phyloP scores from a whole-genome alignment of 2,329 filamentous ascomycete species.

The Alternaria sp. region DNA sequence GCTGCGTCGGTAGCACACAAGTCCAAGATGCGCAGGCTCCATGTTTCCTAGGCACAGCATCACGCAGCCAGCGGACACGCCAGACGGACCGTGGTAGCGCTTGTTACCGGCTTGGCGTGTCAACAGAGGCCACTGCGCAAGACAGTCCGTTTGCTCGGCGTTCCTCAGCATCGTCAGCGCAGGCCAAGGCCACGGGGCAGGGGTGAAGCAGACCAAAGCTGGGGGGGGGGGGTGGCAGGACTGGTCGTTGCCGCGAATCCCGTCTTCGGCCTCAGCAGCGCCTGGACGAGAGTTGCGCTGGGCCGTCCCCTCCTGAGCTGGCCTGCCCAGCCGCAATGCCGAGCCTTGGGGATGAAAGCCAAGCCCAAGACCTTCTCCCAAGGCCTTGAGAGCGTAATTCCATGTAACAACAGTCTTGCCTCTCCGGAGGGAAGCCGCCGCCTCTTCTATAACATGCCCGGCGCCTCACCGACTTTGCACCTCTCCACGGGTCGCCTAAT shows the following conservation, averaged over 20 bases:
- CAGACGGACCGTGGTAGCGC: conserved; percentile 29
- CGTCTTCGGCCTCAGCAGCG: conserved; percentile 39
- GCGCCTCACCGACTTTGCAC: conserved; percentile 32
- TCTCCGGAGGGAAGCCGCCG: conserved; percentile 45
- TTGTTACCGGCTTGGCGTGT: conserved; percentile 17
- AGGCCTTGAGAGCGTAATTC: conserved; percentile 44
- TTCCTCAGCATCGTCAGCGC: conserved; percentile 20
- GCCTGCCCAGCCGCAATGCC: conserved; percentile 35
- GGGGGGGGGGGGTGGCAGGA: conserved; percentile 8
- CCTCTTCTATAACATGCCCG: conserved; percentile 49
- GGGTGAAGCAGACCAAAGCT: conserved; percentile 9
- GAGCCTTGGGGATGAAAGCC: conserved; percentile 42
- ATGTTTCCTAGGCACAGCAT: conserved; percentile 17
- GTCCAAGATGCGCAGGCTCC: conserved; percentile 12
- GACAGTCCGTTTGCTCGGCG: conserved; percentile 16
- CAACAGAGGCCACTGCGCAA: conserved; percentile 2
- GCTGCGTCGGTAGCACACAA: conserved; percentile 17
- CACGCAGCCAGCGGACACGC: conserved; percentile 26
- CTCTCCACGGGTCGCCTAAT: conserved; percentile 35
- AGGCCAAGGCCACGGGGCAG: conserved; percentile 18
- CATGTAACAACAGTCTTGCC: conserved; percentile 47
- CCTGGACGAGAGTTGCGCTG: conserved; percentile 17
- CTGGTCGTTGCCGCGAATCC: conserved; percentile 36
- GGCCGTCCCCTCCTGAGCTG: conserved; percentile 20
- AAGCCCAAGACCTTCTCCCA: conserved; percentile 45